A percentile compares a stretch with the other conserved stretches of the same genome.
Evolutionary conservation across 495 filamentous ascomycete genomes (phyloP).

Genomic region (Aspergillus wentii): DNA sequence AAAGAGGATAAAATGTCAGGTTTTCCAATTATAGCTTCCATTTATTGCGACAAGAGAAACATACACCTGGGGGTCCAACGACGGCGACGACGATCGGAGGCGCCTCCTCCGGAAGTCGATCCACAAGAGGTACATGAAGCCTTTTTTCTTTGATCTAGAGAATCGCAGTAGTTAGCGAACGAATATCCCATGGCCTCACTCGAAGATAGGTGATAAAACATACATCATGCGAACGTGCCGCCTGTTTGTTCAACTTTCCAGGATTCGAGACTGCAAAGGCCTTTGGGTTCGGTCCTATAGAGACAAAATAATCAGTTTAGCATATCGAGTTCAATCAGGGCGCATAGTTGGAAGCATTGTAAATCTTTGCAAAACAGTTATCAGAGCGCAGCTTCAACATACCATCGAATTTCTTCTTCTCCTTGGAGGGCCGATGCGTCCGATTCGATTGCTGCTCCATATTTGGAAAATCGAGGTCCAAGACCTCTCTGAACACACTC

Average conservation of each 20-base stretch:
- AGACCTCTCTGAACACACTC: slow-evolving; percentile 23
- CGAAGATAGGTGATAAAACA: slow-evolving; percentile 13
- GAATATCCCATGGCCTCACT: neutral
- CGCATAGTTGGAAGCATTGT: neutral
- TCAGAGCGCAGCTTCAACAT: slow-evolving; percentile 10
- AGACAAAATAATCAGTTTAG: slow-evolving; percentile 9
- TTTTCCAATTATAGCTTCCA: slow-evolving; percentile 4
- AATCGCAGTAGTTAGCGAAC: slow-evolving; percentile 5
- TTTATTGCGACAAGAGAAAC: slow-evolving; percentile 31
- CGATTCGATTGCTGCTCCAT: slow-evolving; percentile 88
- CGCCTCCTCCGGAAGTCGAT: slow-evolving; percentile 92
- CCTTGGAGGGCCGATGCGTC: slow-evolving; percentile 80
- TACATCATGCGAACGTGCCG: slow-evolving; percentile 89
- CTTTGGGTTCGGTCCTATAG: slow-evolving; percentile 75
- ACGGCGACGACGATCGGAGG: slow-evolving; percentile 87
- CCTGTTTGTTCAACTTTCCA: slow-evolving; percentile 76
- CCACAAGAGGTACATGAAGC: slow-evolving; percentile 90
- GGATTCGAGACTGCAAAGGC: slow-evolving; percentile 85
- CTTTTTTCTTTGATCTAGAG: slow-evolving; percentile 85
- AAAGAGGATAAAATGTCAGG: slow-evolving; percentile 5
- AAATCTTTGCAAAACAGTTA: slow-evolving; percentile 8
- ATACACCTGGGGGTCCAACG: slow-evolving; percentile 88
- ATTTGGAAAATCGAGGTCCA: slow-evolving; percentile 22
- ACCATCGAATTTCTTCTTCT: slow-evolving; percentile 78
- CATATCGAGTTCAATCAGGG: neutral